Evolutionary conservation across 495 filamentous ascomycete species (phyloP), one percentile per base, ranked within the genome.

Genomic region (Penicillium canescens): DNA sequence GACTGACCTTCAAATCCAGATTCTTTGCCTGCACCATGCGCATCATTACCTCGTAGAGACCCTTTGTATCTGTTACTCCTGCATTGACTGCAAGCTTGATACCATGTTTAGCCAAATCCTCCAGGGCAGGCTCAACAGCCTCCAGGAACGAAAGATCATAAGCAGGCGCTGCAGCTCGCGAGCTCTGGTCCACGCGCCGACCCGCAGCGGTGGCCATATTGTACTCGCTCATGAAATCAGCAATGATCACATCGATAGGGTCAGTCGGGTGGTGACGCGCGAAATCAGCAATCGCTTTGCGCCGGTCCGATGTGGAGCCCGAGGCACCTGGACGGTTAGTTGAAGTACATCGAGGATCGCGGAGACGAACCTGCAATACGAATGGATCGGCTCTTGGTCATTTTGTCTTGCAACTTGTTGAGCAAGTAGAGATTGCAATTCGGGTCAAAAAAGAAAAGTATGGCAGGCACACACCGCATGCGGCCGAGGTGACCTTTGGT

Each of bases 61-160:
- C 67, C 60, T 78, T 57, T 0, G 78, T 79, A 57, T 83, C 80
- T 1, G 69, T 62, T 6, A 77, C 80, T 0, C 82, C 82, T 26
- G 81, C 82, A 71, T 86, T 86, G 46, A 82, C 81, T 12, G 78
- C 81, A 7, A 86, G 42, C 53, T 80, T 82, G 59, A 85, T 84
- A 0, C 69, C 55, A 52, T 82, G 50, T 43, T 74, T 74, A 0
- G 80, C 76, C 40, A 86, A 57, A 57, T 82, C 57, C 3, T 63
- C 62, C 9, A 84, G 57, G 1, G 81, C 79, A 4, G 82, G 82
- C 46, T 78, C 70, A 16, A 84, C 57, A 6, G 76, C 70, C 51
- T 81, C 70, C 33, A 84, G 66, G 58, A 84, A 85, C 1, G 76
- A 78, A 1, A 69, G 57, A 46, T 83, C 82, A 54, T 78, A 84